phyloP scores from a whole-genome alignment of 805 yeast species.

The Priceomyces castillae region DNA sequence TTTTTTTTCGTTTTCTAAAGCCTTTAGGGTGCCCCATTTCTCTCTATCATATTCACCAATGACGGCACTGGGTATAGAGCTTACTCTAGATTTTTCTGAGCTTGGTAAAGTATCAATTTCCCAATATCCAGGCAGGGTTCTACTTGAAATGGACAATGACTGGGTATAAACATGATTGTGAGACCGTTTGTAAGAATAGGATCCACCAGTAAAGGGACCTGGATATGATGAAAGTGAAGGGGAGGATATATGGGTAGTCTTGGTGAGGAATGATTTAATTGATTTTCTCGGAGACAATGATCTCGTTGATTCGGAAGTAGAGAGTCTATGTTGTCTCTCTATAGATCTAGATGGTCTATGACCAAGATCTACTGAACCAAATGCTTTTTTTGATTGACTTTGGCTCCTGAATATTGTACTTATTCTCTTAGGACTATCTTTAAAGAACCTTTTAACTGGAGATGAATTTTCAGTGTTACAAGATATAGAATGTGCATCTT shows the following conservation, averaged over 20 bases:
- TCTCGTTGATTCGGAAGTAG: conserved; percentile 18
- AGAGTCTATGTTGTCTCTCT: not conserved
- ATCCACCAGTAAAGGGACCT: not conserved
- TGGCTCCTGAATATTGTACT: conserved; percentile 18
- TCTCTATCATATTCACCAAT: conserved; percentile 66
- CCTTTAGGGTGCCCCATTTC: conserved; percentile 57
- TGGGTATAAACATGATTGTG: not conserved
- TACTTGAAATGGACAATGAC: conserved; percentile 1
- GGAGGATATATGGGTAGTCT: not conserved
- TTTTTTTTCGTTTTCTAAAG: conserved; percentile 20
- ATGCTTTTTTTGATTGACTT: conserved; percentile 9
- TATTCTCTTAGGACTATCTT: conserved; percentile 28
- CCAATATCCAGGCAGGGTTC: conserved; percentile 14
- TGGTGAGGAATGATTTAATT: conserved; percentile 13
- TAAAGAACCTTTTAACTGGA: conserved; percentile 32
- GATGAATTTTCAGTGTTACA: conserved; percentile 16
- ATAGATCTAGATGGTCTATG: not conserved
- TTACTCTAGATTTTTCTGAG: conserved; percentile 38
- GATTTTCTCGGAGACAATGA: conserved; percentile 34
- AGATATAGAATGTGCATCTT: not conserved
- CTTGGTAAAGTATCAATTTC: conserved; percentile 31
- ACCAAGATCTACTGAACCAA: not conserved
- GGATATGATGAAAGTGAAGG: conserved; percentile 2
- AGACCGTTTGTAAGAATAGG: not conserved
- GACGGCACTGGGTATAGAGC: conserved; percentile 54